These are phyloP conservation scores for Acanthamoeba royreba DNA, from an alignment of 208 protist species.

Conservation along the genomic window DNA sequence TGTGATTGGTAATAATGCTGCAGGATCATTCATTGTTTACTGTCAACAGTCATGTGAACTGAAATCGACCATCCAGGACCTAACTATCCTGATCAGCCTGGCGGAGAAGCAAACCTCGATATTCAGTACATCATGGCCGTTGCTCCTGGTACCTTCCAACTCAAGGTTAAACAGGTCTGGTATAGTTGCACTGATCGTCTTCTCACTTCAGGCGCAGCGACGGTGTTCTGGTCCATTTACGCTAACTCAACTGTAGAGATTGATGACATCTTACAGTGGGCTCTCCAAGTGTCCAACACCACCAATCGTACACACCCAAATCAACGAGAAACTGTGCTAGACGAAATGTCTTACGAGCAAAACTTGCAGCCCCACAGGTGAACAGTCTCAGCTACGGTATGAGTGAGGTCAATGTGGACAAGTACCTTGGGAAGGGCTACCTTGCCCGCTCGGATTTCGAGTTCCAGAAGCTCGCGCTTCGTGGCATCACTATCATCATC, in stretches of 20 bases:
- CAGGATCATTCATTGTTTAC: not conserved
- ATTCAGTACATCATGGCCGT: not conserved
- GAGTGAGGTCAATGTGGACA: constrained; percentile 31
- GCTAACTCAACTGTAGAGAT: not conserved
- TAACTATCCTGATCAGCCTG: too few relatives aligned
- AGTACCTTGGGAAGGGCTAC: constrained; percentile 1
- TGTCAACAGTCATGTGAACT: too few relatives aligned
- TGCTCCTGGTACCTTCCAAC: too few relatives aligned
- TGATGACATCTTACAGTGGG: not conserved
- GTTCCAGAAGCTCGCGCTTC: not conserved
- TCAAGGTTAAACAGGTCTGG: too few relatives aligned
- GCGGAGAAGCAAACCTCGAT: not conserved
- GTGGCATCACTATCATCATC: constrained; percentile 55
- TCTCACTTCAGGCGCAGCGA: constrained; percentile 17
- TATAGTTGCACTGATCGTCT: too few relatives aligned
- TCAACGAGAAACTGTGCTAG: too few relatives aligned
- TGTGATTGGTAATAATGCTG: not conserved
- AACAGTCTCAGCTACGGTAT: constrained; percentile 41
- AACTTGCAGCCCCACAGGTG: not conserved
- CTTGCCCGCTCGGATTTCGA: not conserved
- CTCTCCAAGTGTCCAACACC: not conserved
- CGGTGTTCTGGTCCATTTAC: constrained; percentile 50
- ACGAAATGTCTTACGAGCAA: too few relatives aligned
- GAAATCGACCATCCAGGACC: too few relatives aligned
- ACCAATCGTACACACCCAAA: not conserved